Evolutionary conservation across 2,329 filamentous ascomycete species (phyloP).

Genomic region (Paradendryphiella salina): DNA sequence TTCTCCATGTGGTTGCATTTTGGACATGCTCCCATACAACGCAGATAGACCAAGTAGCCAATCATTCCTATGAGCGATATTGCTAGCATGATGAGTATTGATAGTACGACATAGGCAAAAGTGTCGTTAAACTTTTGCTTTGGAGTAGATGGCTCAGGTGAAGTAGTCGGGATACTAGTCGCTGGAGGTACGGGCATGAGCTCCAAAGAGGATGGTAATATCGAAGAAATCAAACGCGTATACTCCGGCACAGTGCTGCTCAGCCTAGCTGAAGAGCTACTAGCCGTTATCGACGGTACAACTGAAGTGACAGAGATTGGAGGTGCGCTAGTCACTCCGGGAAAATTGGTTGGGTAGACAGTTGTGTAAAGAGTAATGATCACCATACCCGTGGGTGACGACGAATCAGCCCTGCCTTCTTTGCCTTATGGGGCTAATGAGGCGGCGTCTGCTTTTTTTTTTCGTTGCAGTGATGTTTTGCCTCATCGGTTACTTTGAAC

Average conservation of each 20-base stretch:
- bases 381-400: background rate
- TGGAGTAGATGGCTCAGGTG: background rate
- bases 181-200: background rate
- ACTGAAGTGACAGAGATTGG: background rate
- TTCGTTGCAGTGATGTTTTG: too few species aligned
- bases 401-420: background rate
- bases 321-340: background rate
- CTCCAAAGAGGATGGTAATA: background rate
- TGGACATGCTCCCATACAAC: constrained; percentile 12
- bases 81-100: constrained; percentile 3
- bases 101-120: constrained; percentile 2
- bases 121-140: constrained; percentile 8
- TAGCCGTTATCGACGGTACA: background rate
- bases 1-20: constrained; percentile 4
- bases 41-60: constrained; percentile 9
- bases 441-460: too few species aligned
- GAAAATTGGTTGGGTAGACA: constrained; percentile 1
- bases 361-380: constrained; percentile 6
- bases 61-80: constrained; percentile 3
- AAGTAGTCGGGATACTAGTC: background rate
- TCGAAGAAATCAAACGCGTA: background rate
- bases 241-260: background rate
- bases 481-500: too few species aligned
- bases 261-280: background rate
- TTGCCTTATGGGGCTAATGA: too few species aligned